Evolutionary conservation across 2,329 filamentous ascomycete genomes (phyloP).

Genomic region (Aspergillus felis): DNA sequence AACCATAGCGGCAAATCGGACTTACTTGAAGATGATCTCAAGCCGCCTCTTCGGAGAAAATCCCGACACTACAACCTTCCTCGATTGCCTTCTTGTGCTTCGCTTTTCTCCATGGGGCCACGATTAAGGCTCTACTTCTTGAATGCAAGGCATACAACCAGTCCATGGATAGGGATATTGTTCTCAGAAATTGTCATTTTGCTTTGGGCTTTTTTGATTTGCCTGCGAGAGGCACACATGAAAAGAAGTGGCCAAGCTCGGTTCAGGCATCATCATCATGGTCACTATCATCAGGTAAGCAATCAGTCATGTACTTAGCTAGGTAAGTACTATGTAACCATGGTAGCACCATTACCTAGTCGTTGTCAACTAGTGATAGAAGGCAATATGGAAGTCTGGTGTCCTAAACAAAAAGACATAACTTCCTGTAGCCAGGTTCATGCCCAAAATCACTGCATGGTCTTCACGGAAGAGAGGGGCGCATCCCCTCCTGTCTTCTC

Average conservation of each 20-base stretch:
- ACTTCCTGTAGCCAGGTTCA: neutral
- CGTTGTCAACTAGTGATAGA: neutral
- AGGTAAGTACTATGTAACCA: neutral
- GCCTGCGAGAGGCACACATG: neutral
- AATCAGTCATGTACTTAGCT: neutral
- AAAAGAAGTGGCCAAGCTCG: neutral
- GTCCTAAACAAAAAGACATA: neutral
- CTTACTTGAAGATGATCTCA: neutral
- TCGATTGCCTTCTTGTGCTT: neutral
- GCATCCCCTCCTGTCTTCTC: neutral
- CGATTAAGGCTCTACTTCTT: neutral
- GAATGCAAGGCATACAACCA: neutral
- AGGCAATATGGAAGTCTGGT: neutral
- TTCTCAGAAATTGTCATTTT: neutral
- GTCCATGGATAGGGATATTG: neutral
- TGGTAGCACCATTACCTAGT: neutral
- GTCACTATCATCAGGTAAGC: neutral
- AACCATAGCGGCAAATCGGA: neutral
- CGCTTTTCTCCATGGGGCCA: neutral
- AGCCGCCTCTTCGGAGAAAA: neutral
- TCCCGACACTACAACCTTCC: neutral
- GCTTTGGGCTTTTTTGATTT: neutral
- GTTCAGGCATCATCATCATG: neutral
- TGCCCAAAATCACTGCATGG: neutral
- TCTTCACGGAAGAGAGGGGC: neutral